These are phyloP conservation scores for Athelia psychrophila DNA, from an alignment of 1,284 basidiomycete species.

Conservation along the genomic window DNA sequence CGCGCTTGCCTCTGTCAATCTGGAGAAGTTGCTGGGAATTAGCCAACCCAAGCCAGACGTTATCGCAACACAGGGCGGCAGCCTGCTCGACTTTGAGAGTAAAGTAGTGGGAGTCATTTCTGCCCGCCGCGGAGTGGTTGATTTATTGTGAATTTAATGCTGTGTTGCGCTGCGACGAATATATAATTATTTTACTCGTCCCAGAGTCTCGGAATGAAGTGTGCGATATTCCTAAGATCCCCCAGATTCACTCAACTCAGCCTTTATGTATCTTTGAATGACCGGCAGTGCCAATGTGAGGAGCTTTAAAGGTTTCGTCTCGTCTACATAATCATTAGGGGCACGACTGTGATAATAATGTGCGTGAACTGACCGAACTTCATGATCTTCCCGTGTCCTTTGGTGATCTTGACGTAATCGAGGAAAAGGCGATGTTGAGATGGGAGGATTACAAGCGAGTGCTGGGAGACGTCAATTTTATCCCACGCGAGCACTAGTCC, in stretches of 20 bases:
- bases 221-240: too few relatives aligned
- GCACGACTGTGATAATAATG: constrained; percentile 5
- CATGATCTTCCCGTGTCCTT: constrained; percentile 59
- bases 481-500: not conserved
- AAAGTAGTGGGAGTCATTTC: constrained; percentile 64
- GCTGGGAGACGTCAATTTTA: constrained; percentile 32
- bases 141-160: constrained; percentile 38
- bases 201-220: too few relatives aligned
- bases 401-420: constrained; percentile 48
- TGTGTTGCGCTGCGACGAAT: too few relatives aligned
- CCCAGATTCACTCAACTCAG: not conserved
- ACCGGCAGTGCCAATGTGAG: constrained; percentile 59
- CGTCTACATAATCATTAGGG: constrained; percentile 37
- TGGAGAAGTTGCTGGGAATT: constrained; percentile 57
- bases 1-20: constrained; percentile 57
- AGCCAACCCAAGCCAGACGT: constrained; percentile 42
- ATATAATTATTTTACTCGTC: too few relatives aligned
- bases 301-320: constrained; percentile 58
- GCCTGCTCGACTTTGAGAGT: constrained; percentile 51
- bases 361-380: constrained; percentile 42
- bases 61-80: constrained; percentile 59
- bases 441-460: constrained; percentile 66
- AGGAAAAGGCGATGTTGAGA: constrained; percentile 49
- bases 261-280: constrained; percentile 51
- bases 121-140: constrained; percentile 37